These are phyloP conservation scores for Citrullus mucosospermus DNA, from an alignment of 306 rosid species.

Conservation along the genomic window DNA sequence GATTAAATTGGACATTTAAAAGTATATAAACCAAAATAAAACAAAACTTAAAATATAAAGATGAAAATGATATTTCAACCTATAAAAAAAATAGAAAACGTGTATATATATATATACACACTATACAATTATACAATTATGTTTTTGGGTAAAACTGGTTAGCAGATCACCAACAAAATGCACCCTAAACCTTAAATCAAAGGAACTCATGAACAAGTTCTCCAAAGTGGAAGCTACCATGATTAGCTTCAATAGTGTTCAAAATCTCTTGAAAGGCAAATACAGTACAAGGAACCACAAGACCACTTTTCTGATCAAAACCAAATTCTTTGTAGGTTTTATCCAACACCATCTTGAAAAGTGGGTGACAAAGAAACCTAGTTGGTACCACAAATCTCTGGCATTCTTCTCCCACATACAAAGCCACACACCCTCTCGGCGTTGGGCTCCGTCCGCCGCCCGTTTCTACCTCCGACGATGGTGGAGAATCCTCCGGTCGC, in stretches of 20 bases:
- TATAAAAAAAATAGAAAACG: no score
- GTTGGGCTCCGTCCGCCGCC: constrained; percentile 15
- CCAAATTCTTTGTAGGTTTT: constrained; percentile 75
- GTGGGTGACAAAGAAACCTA: constrained; percentile 67
- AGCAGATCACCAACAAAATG: no score
- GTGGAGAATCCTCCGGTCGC: constrained; percentile 22
- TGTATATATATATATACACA: no score
- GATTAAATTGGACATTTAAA: no score
- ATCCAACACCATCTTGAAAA: constrained; percentile 76
- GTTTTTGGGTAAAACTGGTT: no score
- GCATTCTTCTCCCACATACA: constrained; percentile 68
- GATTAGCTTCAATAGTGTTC: constrained; percentile 52
- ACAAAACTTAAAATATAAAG: no score
- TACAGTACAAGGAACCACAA: constrained; percentile 68
- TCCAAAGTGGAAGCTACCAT: constrained; percentile 63
- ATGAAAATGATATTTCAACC: no score
- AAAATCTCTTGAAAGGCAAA: constrained; percentile 62
- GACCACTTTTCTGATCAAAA: constrained; percentile 56
- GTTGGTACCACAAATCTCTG: constrained; percentile 63
- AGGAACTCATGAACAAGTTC: constrained; percentile 54
- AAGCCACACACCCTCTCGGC: constrained; percentile 62
- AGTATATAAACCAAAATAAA: no score
- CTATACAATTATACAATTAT: no score
- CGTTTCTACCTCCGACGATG: constrained; percentile 8
- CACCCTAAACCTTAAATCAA: neutral